These are phyloP conservation scores for Abelmoschus esculentus DNA, from an alignment of 345 rosid species.

Conservation along the genomic window DNA sequence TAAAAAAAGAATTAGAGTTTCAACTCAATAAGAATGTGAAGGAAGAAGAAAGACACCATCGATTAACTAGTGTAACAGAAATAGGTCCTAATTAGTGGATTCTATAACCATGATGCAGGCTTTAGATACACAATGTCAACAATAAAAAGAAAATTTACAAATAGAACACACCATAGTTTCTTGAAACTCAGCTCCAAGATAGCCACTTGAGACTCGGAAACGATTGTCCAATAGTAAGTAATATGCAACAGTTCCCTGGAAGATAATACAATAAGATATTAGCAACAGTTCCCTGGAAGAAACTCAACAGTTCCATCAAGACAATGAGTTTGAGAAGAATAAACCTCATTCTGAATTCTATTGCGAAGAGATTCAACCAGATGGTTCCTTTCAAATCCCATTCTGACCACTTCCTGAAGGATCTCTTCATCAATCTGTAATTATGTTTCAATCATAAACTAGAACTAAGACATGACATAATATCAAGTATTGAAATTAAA, in stretches of 20 bases:
- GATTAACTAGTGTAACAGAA: neutral
- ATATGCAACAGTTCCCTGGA: constrained; percentile 92
- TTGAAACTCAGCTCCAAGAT: constrained; percentile 75
- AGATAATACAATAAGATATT: constrained; percentile 18
- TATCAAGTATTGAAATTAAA: neutral
- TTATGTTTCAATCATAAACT: neutral
- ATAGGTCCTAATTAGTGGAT: neutral
- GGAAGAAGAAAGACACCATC: neutral
- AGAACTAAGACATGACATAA: neutral
- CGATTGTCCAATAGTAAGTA: constrained; percentile 76
- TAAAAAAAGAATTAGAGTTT: neutral
- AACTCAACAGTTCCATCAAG: neutral
- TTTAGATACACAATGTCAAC: neutral
- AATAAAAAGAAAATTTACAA: neutral
- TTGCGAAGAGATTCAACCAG: constrained; percentile 70
- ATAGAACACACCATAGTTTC: constrained; percentile 48
- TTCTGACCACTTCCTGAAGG: constrained; percentile 57
- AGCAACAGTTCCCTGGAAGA: constrained; percentile 65
- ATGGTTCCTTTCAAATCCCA: constrained; percentile 72
- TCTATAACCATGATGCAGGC: neutral
- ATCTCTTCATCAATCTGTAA: constrained; percentile 87
- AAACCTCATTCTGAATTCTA: constrained; percentile 74
- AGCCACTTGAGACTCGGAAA: constrained; percentile 63
- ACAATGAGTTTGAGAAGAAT: constrained; percentile 13
- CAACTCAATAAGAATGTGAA: neutral